Conservation (phyloP, 108 stramenopile genomes). For the Chaetoceros tenuissimus region DNA sequence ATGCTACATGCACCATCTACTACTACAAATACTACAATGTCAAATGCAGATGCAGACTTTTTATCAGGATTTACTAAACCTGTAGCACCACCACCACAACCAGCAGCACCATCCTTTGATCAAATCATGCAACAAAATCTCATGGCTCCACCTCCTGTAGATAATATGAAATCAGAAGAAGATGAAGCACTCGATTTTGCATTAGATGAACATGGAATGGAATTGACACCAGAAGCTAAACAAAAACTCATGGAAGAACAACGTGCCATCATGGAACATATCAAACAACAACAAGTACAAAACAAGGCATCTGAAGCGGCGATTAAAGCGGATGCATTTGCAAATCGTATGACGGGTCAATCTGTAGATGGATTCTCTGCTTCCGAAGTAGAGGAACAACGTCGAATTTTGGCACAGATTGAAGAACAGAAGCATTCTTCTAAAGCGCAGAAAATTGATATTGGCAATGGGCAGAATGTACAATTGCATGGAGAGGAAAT, state of each 20-base stretch:
- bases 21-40: constrained; percentile 4
- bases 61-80: not conserved
- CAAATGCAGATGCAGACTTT: not conserved
- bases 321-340: constrained; percentile 32
- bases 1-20: constrained; percentile 22
- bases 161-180: not conserved
- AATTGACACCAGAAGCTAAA: constrained; percentile 23
- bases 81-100: not conserved
- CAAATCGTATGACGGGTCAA: constrained; percentile 21
- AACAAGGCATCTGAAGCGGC: constrained; percentile 45
- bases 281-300: constrained; percentile 44
- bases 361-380: constrained; percentile 14
- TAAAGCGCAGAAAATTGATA: constrained; percentile 13
- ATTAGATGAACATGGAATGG: constrained; percentile 8
- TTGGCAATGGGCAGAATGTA: constrained; percentile 47
- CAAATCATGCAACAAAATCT: constrained; percentile 13
- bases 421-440: not conserved
- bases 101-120: constrained; percentile 41
- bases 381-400: constrained; percentile 1
- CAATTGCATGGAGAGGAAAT: constrained; percentile 56
- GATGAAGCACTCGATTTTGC: constrained; percentile 9
- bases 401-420: constrained; percentile 16
- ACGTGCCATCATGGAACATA: constrained; percentile 53
- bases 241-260: constrained; percentile 69
- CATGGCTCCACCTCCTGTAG: not conserved